phyloP scores from a whole-genome alignment of 352 stramenopile genomes.

The Aphanomyces cochlioides region DNA sequence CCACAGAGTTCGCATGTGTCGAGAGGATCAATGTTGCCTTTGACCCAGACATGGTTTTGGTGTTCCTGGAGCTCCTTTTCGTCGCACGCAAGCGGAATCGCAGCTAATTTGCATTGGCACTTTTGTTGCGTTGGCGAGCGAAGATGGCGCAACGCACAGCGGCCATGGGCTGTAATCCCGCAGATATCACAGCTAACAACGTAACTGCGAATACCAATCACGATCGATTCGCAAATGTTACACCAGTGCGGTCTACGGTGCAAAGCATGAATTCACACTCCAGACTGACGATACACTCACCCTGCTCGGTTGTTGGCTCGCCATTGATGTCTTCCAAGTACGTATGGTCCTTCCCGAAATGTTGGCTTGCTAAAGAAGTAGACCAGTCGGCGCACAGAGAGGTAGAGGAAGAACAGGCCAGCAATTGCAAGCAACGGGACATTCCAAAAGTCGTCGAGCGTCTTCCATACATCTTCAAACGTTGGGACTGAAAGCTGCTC shows the following conservation, averaged over 20 bases:
- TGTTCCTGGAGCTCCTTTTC: constrained; percentile 21
- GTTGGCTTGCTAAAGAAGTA: constrained; percentile 80
- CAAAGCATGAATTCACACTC: not conserved
- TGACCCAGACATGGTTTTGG: constrained; percentile 66
- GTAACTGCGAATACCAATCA: constrained; percentile 83
- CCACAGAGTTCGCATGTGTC: constrained; percentile 75
- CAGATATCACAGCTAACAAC: constrained; percentile 83
- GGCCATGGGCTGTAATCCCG: constrained; percentile 75
- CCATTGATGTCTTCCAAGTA: constrained; percentile 70
- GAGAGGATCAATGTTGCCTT: constrained; percentile 81
- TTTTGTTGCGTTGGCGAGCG: constrained; percentile 29
- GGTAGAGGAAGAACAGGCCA: constrained; percentile 47
- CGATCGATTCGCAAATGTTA: constrained; percentile 72
- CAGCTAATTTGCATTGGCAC: constrained; percentile 33
- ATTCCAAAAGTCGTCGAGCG: constrained; percentile 12
- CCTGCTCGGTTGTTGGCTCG: constrained; percentile 65
- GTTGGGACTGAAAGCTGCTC: not conserved
- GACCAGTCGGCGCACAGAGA: constrained; percentile 62
- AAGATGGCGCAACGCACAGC: constrained; percentile 46
- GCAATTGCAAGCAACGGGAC: constrained; percentile 35
- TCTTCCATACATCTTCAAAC: not conserved
- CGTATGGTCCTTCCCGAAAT: constrained; percentile 73
- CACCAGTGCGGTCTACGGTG: constrained; percentile 63
- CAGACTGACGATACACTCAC: constrained; percentile 32
- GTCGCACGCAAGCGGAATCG: constrained; percentile 3